Evolutionary conservation across 2,329 filamentous ascomycete genomes (phyloP), one percentile per base, ranked within the genome.

Genomic region (Sphaerostilbella broomeana): DNA sequence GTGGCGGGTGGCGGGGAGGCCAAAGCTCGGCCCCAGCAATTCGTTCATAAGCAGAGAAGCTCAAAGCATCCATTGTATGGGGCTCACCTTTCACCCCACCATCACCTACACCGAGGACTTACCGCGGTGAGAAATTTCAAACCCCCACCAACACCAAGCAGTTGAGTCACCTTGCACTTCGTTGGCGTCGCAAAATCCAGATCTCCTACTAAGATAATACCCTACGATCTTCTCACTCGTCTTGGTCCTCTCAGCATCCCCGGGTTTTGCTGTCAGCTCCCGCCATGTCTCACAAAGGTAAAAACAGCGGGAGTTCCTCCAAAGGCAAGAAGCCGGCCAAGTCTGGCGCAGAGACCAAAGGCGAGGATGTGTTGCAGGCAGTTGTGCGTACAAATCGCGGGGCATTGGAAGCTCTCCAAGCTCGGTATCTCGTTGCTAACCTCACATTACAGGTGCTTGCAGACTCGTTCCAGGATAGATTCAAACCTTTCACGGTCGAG

Each of bases 381-480:
- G 72, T 75, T 47, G 70, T 73, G 59, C 47, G 70, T 68, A 40
- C 34, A n/a, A 10, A 51, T 54, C 47, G 51, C 55, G 52, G 54
- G 55, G 51, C 53, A 54, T 38, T 30, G 6, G n/a, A n/a, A n/a
- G n/a, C n/a, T n/a, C 15, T 11, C 9, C 13, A 3, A 34, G 17
- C 26, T 36, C 9, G 15, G 19, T 18, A 9, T 17, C 9, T 11
- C 18, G 30, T 15, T 6, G 38, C 32, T 44, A n/a, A 34, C 35
- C 26, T 21, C 35, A 11, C 37, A 26, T 38, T 18, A 30, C 49
- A 92, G 84, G 74, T 98, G 43, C 79, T 98, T 48, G 85, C 90
- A 49, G 92, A 98, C 69, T 89, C 87, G 1, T 98, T 94, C 60
- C 89, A 97, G 63, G 88, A 87, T 33, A 75, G 87, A 60, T 98